These are phyloP conservation scores for Seminavis robusta DNA, from an alignment of 108 stramenopile genomes.

Conservation along the genomic window DNA sequence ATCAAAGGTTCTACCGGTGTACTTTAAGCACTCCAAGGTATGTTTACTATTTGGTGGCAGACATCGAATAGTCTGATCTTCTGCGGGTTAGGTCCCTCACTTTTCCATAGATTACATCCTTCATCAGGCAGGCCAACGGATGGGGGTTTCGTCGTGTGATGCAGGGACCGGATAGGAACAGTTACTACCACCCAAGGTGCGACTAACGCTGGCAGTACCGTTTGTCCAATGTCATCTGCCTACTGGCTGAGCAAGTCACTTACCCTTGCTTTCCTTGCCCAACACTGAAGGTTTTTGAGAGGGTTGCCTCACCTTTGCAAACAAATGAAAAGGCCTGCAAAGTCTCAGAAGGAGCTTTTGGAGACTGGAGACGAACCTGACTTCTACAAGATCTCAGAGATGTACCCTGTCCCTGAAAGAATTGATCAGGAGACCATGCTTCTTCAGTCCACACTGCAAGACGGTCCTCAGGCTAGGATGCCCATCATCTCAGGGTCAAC, in stretches of 20 bases:
- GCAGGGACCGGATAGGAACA: slow-evolving; percentile 58
- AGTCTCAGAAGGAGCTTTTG: slow-evolving; percentile 42
- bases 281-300: slow-evolving; percentile 50
- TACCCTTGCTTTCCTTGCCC: too few relatives aligned
- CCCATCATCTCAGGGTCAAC: slow-evolving; percentile 31
- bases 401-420: slow-evolving; percentile 51
- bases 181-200: slow-evolving; percentile 73
- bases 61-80: too few relatives aligned
- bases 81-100: too few relatives aligned
- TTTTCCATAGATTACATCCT: too few relatives aligned
- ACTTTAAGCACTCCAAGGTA: slow-evolving; percentile 70
- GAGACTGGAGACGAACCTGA: slow-evolving; percentile 58
- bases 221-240: too few relatives aligned
- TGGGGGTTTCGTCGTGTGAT: slow-evolving; percentile 55
- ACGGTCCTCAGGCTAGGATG: slow-evolving; percentile 72
- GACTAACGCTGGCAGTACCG: too few relatives aligned
- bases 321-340: slow-evolving; percentile 50
- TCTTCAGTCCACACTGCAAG: slow-evolving; percentile 45
- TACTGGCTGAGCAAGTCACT: too few relatives aligned
- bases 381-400: slow-evolving; percentile 47
- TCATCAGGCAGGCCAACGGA: slow-evolving; percentile 39
- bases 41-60: too few relatives aligned
- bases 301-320: slow-evolving; percentile 50
- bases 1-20: slow-evolving; percentile 46
- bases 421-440: slow-evolving; percentile 45